Base-by-base conservation (phyloP, 2,329 filamentous ascomycete species). In the Lecanicillium sp. region DNA sequence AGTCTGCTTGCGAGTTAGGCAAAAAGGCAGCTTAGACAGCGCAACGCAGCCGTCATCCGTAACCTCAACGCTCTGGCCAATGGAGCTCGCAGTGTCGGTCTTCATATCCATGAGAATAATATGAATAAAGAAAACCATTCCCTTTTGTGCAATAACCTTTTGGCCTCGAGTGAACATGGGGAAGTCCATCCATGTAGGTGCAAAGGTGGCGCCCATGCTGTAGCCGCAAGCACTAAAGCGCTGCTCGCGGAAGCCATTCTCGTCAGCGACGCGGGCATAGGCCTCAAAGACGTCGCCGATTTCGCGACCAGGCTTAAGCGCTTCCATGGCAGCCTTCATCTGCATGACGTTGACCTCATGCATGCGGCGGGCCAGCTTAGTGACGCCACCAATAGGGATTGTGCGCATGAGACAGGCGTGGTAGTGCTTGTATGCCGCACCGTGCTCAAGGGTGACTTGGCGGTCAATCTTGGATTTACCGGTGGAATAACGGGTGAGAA, bases 51-150 rank as follows among this genome's bases (percentile, higher is more conserved):
- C 55, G 32, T 52, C 44, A 16, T 56, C 18, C 2, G 54, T 58
- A 6, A 57, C 55, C 38, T 52, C 47, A 13, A 52, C 47, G 13
- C 49, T 52, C 37, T 58, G 54, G 9, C 55, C 55, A 29, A 57
- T 45, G 5, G 54, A 57, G 30, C 52, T 57, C n/a, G 52, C 55
- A 9, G 54, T 58, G 43, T 58, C 53, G 15, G 54, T 58, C 11
- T 48, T 53, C 45, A 51, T 56, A 33, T 58, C 54, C 54, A 58
- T 57, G 19, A 58, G 45, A 36, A 58, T 58, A 29, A 58, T 58
- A 41, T 58, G 54, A 22, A 58, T 56, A 35, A 58, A 58, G 41
- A 54, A 58, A 5, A 58, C 50, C 54, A 58, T 58, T 16, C 39
- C 39, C 39, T 41, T 41, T 18, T 29, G 22, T 18, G 29, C 39